Percentiles rank a stretch among this genome's conserved stretches.
Evolutionary conservation across 192 early-diverging fungal genomes (phyloP).

Genomic region (Linnemannia hyalina): DNA sequence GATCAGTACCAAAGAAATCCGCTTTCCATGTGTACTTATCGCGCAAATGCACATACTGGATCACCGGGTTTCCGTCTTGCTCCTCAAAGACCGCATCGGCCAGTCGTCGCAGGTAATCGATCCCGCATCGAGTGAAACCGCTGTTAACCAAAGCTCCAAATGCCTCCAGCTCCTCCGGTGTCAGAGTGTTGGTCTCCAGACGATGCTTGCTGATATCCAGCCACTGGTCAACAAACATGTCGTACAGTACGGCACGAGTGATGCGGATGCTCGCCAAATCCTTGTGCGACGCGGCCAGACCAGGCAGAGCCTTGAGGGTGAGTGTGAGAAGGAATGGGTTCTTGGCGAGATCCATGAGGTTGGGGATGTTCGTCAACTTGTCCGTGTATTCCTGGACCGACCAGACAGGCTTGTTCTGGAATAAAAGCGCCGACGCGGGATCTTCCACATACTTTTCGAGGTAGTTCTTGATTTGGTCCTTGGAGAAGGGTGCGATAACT

Average conservation of each 20-base stretch:
- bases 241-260: not conserved
- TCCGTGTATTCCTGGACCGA: not conserved
- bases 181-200: not conserved
- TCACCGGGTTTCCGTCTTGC: not conserved
- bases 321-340: conserved; percentile 4
- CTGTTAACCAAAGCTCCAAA: not conserved
- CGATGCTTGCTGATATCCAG: not conserved
- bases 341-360: not conserved
- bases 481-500: not conserved
- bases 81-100: not conserved
- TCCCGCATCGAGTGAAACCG: not conserved
- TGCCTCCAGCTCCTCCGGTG: not conserved
- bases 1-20: not conserved
- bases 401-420: not conserved
- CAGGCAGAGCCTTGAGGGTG: not conserved
- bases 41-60: not conserved
- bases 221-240: not conserved
- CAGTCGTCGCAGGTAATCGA: not conserved
- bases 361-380: not conserved
- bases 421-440: not conserved
- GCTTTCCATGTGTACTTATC: not conserved
- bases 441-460: not conserved
- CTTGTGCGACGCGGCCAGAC: not conserved
- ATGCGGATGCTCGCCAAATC: not conserved
- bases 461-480: not conserved